Evolutionary conservation across 805 yeast genomes (phyloP).

Genomic region (Metschnikowia amazonensis): DNA sequence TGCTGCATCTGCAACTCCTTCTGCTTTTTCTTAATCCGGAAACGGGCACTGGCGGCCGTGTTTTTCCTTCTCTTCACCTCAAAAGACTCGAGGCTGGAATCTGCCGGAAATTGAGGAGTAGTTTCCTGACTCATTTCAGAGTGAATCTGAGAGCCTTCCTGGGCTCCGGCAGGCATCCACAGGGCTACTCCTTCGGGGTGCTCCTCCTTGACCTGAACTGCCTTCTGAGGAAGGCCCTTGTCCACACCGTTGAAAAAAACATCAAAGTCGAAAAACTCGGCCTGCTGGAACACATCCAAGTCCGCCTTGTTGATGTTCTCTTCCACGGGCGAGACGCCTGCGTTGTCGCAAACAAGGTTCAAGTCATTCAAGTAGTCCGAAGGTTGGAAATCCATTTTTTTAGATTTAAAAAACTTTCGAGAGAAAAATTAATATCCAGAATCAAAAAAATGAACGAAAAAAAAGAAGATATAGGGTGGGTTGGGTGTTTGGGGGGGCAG

Average conservation of each 20-base stretch:
- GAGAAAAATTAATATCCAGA: conserved; percentile 2
- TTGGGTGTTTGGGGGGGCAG: background rate
- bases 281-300: conserved; percentile 38
- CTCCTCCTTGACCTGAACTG: conserved; percentile 9
- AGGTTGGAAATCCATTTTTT: conserved; percentile 39
- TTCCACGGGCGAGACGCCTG: conserved; percentile 21
- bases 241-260: conserved; percentile 24
- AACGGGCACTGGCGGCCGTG: conserved; percentile 93
- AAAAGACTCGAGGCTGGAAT: conserved; percentile 1
- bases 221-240: conserved; percentile 4
- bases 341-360: conserved; percentile 35
- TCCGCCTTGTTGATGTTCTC: conserved; percentile 22
- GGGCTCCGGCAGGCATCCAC: background rate
- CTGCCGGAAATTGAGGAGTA: background rate
- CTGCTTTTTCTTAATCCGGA: conserved; percentile 85
- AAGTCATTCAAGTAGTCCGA: conserved; percentile 39
- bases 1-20: conserved; percentile 90
- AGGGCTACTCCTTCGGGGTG: background rate
- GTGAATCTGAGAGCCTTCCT: background rate
- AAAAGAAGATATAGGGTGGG: conserved; percentile 3
- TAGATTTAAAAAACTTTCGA: conserved; percentile 7
- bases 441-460: conserved; percentile 7
- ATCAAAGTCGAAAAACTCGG: conserved; percentile 40
- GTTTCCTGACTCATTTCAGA: background rate
- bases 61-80: conserved; percentile 79